Base-by-base conservation (phyloP, 495 filamentous ascomycete species). In the Aspergillus carlsbadensis region DNA sequence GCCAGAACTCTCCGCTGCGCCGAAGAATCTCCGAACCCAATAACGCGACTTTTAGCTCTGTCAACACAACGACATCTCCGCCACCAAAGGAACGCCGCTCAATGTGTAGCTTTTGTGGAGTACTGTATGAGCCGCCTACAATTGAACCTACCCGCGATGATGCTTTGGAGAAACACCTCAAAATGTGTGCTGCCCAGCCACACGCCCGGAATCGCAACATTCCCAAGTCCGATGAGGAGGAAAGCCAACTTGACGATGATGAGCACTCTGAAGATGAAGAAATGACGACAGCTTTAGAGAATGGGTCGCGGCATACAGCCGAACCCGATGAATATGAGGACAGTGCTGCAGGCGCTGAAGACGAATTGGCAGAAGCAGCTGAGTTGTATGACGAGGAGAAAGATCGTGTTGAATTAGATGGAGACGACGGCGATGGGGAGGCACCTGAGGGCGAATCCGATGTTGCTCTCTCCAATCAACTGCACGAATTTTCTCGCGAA, bases 11-110 rank as follows among this genome's bases (percentile, higher is more conserved):
- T 52, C 69, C 71, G 17, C 53, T 74, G 60, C 72, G 68, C 67
- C 72, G 72, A 61, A 71, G 74, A 61, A 73, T 76, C 60, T 77
- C 75, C 60, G 75, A 78, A 44, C 72, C 70, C 43, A 56, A 71
- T 33, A 69, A 70, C 41, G 61, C 67, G 20, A 68, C 58, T 21
- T 72, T 70, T 58, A 72, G 66, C 21, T 75, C 75, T 36, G 67
- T 68, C 39, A 66, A 72, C 46, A 64, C 69, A 18, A 72, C 72
- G 3, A 69, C 68, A 7, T 76, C 75, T 8, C 71, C 72, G 6
- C 60, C 70, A 29, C 71, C 65, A 18, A 41, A 65, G 2, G 54
- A 60, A 8, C 56, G 57, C 14, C 53, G 52, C 10, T 24, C 68
- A 1, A 73, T 71, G 49, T 78, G 73, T 46, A 52, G 59, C n/a